phyloP scores from a whole-genome alignment of 2,329 filamentous ascomycete genomes.

The Furcasterigmium sp. region DNA sequence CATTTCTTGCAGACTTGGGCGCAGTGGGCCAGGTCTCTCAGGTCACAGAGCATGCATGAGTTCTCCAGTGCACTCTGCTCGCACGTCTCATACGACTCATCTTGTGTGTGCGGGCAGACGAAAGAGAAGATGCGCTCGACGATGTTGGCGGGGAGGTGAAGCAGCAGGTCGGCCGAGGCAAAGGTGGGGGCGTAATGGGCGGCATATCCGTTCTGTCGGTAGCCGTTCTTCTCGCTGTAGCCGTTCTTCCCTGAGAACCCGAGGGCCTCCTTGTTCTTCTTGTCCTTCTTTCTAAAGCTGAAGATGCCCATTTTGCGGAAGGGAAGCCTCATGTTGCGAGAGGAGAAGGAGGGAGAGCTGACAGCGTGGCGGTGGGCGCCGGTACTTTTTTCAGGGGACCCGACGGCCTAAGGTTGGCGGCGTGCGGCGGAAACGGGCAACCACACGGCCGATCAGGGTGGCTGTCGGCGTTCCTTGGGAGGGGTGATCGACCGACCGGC shows the following conservation, averaged over 20 bases:
- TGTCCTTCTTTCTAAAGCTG: constrained; percentile 11
- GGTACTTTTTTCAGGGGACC: neutral
- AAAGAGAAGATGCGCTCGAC: constrained; percentile 73
- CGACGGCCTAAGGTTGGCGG: too few species aligned
- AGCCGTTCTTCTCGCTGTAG: neutral
- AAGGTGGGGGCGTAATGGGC: constrained; percentile 22
- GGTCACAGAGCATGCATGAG: constrained; percentile 88
- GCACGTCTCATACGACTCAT: constrained; percentile 74
- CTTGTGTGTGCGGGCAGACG: constrained; percentile 77
- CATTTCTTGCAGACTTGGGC: constrained; percentile 69
- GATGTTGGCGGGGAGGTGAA: constrained; percentile 59
- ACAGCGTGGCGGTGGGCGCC: neutral
- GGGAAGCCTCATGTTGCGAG: constrained; percentile 9
- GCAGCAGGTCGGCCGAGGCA: constrained; percentile 37
- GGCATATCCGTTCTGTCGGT: neutral
- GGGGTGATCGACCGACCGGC: neutral
- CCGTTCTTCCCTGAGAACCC: neutral
- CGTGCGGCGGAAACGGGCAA: too few species aligned
- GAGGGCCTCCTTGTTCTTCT: constrained; percentile 9
- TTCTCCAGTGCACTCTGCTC: constrained; percentile 75
- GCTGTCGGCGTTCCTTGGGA: neutral
- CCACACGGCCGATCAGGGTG: neutral
- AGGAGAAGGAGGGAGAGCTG: neutral
- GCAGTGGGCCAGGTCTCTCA: constrained; percentile 81
- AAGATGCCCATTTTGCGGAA: constrained; percentile 9